Conservation (phyloP, 2,329 filamentous ascomycete genomes). For the Colletotrichum siamense region DNA sequence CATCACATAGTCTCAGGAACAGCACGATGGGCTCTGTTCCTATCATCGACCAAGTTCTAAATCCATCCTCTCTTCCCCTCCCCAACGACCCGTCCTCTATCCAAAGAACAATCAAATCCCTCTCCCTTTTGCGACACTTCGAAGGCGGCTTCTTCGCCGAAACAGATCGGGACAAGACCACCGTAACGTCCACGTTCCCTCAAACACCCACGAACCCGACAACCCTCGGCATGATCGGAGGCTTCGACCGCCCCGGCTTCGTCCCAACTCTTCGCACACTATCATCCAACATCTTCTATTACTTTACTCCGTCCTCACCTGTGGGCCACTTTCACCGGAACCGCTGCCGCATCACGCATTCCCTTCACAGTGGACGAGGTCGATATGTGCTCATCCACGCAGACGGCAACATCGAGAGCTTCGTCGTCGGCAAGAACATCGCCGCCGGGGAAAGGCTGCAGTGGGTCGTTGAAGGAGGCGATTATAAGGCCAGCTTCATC, state of each 20-base stretch:
- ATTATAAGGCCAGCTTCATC: conserved; percentile 70
- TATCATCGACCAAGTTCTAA: background rate
- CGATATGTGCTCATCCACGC: conserved; percentile 69
- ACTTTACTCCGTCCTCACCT: conserved; percentile 60
- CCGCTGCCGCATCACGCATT: conserved; percentile 66
- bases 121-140: conserved; percentile 59
- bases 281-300: conserved; percentile 36
- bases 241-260: background rate
- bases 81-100: conserved; percentile 17
- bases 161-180: conserved; percentile 59
- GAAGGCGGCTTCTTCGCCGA: conserved; percentile 71
- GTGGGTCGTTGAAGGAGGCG: conserved; percentile 73
- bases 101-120: conserved; percentile 34
- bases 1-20: background rate
- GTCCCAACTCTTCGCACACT: background rate
- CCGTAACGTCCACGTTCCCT: conserved; percentile 62
- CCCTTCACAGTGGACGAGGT: conserved; percentile 66
- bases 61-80: conserved; percentile 6
- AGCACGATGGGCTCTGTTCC: background rate
- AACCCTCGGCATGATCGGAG: conserved; percentile 45
- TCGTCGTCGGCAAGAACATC: conserved; percentile 66
- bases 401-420: conserved; percentile 64
- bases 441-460: conserved; percentile 65
- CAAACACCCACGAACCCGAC: conserved; percentile 38
- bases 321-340: conserved; percentile 70